A percentile compares a stretch with the other conserved stretches of the same genome.
These are phyloP conservation scores for Penicillium egyptiacum DNA, from an alignment of 495 filamentous ascomycete genomes.

Conservation along the genomic window DNA sequence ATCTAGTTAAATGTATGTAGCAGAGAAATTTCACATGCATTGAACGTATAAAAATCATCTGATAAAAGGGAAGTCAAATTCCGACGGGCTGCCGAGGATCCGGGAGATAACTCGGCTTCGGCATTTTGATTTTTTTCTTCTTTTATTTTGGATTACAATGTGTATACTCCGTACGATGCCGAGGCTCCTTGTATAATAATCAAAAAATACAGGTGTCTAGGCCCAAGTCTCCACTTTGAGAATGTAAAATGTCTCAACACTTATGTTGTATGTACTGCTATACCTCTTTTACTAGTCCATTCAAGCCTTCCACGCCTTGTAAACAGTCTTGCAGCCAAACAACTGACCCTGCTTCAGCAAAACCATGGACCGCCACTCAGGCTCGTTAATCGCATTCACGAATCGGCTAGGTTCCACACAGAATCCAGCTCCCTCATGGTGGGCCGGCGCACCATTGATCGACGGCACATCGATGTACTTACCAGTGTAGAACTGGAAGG, in stretches of 20 bases:
- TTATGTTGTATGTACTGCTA: not conserved
- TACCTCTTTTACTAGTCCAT: not conserved
- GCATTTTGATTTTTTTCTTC: not conserved
- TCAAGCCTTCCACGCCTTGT: constrained; percentile 71
- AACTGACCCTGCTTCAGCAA: constrained; percentile 74
- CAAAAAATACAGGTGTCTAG: not conserved
- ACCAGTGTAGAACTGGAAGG: constrained; percentile 95
- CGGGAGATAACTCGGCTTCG: constrained; percentile 7
- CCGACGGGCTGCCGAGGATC: constrained; percentile 6
- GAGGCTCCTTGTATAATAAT: not conserved
- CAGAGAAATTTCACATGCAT: not conserved
- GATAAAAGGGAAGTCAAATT: not conserved
- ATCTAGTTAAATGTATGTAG: no score
- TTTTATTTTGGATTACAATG: not conserved
- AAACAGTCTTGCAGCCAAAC: constrained; percentile 77
- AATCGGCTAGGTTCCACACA: constrained; percentile 89
- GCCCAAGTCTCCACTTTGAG: not conserved
- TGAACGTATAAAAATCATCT: no score
- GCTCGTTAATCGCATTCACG: constrained; percentile 81
- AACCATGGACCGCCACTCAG: constrained; percentile 75
- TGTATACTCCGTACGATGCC: not conserved
- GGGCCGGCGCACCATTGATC: constrained; percentile 61
- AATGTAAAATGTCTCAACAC: not conserved
- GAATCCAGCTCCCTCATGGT: constrained; percentile 69
- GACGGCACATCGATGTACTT: constrained; percentile 76